phyloP scores from a whole-genome alignment of 2,329 filamentous ascomycete genomes.

The Ceratocystis smalleyi region DNA sequence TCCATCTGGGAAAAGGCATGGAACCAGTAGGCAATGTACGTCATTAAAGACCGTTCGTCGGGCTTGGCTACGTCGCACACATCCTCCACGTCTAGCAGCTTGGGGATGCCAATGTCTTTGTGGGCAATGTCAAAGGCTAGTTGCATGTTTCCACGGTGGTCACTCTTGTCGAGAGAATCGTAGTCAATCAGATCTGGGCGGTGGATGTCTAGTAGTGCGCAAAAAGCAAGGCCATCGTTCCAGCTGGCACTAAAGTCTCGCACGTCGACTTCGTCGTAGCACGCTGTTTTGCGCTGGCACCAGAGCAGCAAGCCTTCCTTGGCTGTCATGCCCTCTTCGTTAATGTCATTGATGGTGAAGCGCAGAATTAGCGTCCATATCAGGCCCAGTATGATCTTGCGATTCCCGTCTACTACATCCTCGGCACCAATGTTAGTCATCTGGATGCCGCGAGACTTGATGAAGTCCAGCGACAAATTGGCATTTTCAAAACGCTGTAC shows the following conservation, averaged over 20 bases:
- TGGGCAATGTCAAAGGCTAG: conserved; percentile 91
- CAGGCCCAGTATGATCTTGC: conserved; percentile 89
- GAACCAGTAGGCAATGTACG: conserved; percentile 99
- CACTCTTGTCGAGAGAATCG: conserved; percentile 80
- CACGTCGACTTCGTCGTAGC: conserved; percentile 93
- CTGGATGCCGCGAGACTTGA: conserved; percentile 79
- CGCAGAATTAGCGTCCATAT: conserved; percentile 97
- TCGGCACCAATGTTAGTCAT: conserved; percentile 98
- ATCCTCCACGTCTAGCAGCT: conserved; percentile 91
- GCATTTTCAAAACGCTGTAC: conserved; percentile 98
- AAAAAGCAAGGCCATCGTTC: conserved; percentile 96
- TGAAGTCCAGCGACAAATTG: conserved; percentile 85
- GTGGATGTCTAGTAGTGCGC: conserved; percentile 90
- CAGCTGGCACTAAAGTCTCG: conserved; percentile 89
- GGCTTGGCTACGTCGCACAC: conserved; percentile 93
- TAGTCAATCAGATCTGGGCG: conserved; percentile 94
- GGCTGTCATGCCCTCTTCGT: conserved; percentile 90
- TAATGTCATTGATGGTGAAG: conserved; percentile 98
- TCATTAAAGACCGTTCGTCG: conserved; percentile 94
- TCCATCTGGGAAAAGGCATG: conserved; percentile 99
- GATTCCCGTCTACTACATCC: conserved; percentile 94
- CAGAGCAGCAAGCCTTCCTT: conserved; percentile 90
- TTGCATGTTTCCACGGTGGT: conserved; percentile 95
- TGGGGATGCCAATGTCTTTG: conserved; percentile 92
- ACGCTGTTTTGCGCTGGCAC: conserved; percentile 97